phyloP scores from a whole-genome alignment of 2,329 filamentous ascomycete genomes.

The Fusarium gaditjirri region DNA sequence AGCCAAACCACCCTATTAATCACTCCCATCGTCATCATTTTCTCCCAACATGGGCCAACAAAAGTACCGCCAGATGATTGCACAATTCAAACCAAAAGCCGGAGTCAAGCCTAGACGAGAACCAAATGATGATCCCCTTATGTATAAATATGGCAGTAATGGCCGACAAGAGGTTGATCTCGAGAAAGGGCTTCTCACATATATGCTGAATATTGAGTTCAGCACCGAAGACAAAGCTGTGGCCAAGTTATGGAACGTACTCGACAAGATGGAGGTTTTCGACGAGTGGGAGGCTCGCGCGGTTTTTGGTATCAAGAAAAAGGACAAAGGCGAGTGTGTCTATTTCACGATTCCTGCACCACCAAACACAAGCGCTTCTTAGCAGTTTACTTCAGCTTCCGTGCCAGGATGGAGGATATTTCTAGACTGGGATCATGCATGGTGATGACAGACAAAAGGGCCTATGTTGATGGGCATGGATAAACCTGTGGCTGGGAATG shows the following conservation, averaged over 20 bases:
- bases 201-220: background rate
- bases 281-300: background rate
- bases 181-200: background rate
- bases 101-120: background rate
- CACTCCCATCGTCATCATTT: too few species aligned
- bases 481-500: too few species aligned
- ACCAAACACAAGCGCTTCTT: rapidly evolving
- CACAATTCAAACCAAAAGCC: background rate
- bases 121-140: background rate
- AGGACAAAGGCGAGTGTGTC: rapidly evolving
- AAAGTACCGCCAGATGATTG: background rate
- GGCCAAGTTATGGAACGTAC: rapidly evolving
- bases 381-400: rapidly evolving
- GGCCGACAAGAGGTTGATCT: background rate
- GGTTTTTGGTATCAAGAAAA: rapidly evolving
- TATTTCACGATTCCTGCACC: rapidly evolving
- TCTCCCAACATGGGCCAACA: background rate
- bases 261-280: background rate
- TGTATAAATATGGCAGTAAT: background rate
- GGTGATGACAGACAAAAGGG: rapidly evolving
- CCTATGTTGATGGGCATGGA: background rate
- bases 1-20: rapidly evolving
- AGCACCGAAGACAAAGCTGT: rapidly evolving
- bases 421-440: too few species aligned
- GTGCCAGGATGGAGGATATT: rapidly evolving